A percentile compares a stretch with the other conserved stretches of the same genome.
Conservation (phyloP, 2,329 filamentous ascomycete genomes). For the Microsporum audouinii region DNA sequence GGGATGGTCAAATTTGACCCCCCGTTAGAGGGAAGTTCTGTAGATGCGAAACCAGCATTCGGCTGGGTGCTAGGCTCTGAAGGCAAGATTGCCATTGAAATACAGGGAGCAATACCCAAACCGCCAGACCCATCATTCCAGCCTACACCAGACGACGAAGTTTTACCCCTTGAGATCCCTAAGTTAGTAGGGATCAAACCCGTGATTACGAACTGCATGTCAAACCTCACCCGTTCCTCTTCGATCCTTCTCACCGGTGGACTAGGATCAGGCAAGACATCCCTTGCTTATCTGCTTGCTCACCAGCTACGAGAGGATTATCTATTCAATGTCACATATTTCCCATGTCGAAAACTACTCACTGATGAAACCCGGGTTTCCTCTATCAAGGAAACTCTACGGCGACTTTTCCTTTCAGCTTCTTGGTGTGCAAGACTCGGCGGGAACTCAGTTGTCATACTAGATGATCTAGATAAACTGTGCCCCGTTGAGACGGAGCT, state of each 20-base stretch:
- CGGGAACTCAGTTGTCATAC: conserved; percentile 69
- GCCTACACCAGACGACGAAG: conserved; percentile 41
- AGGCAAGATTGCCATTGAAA: conserved; percentile 58
- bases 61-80: conserved; percentile 71
- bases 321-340: conserved; percentile 74
- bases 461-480: conserved; percentile 87
- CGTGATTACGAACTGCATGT: conserved; percentile 59
- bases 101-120: conserved; percentile 61
- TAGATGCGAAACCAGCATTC: conserved; percentile 25
- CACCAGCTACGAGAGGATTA: conserved; percentile 59
- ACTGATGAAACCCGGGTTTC: conserved; percentile 84
- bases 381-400: conserved; percentile 80
- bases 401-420: conserved; percentile 73
- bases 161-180: conserved; percentile 44
- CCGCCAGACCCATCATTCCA: conserved; percentile 42
- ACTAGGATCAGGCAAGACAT: conserved; percentile 81
- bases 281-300: conserved; percentile 63
- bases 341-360: conserved; percentile 73
- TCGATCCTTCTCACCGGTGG: conserved; percentile 83
- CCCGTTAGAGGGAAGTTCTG: conserved; percentile 26
- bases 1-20: conserved; percentile 72
- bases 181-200: conserved; percentile 74
- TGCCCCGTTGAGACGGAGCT: conserved; percentile 91
- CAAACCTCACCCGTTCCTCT: conserved; percentile 70
- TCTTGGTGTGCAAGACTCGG: conserved; percentile 84